These are phyloP conservation scores for Xylariomycetidae sp. DNA, from an alignment of 2,329 filamentous ascomycete genomes.

Conservation along the genomic window DNA sequence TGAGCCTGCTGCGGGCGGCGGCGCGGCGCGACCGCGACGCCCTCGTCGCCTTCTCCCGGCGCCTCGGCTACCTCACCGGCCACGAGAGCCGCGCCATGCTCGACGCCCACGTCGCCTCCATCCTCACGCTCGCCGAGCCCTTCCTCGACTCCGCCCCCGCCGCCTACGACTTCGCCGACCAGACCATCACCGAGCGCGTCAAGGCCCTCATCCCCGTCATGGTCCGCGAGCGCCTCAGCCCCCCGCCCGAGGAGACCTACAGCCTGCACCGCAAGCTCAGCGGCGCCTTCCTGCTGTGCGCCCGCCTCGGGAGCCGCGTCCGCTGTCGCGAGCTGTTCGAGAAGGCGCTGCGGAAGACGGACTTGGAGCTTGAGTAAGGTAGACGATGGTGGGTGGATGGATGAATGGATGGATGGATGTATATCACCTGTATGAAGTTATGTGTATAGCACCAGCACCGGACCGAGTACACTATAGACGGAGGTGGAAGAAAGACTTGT, in stretches of 20 bases:
- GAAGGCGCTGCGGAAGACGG: slow-evolving; percentile 39
- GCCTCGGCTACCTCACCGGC: slow-evolving; percentile 87
- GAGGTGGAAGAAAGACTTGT: no score
- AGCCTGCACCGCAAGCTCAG: slow-evolving; percentile 91
- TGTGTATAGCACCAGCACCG: no score
- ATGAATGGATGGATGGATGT: no score
- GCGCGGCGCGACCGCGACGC: slow-evolving; percentile 59
- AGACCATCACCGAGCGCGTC: slow-evolving; percentile 95
- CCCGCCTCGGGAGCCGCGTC: slow-evolving; percentile 76
- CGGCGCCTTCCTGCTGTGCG: slow-evolving; percentile 89
- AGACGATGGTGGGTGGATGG: no score
- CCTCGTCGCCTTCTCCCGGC: slow-evolving; percentile 63
- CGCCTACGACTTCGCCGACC: slow-evolving; percentile 85
- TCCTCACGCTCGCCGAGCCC: slow-evolving; percentile 87
- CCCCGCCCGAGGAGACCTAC: slow-evolving; percentile 96
- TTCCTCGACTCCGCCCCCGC: slow-evolving; percentile 72
- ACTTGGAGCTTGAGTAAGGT: no score
- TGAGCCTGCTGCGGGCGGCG: slow-evolving; percentile 74
- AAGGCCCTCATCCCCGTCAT: slow-evolving; percentile 85
- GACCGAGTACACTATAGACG: no score
- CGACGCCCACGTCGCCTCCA: slow-evolving; percentile 80
- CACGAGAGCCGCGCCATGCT: slow-evolving; percentile 81
- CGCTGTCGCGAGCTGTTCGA: slow-evolving; percentile 75
- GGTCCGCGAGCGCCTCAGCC: slow-evolving; percentile 80
- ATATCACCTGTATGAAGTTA: no score